Evolutionary conservation across 306 rosid species (phyloP).

Genomic region (Sphenostylis stenocarpa): DNA sequence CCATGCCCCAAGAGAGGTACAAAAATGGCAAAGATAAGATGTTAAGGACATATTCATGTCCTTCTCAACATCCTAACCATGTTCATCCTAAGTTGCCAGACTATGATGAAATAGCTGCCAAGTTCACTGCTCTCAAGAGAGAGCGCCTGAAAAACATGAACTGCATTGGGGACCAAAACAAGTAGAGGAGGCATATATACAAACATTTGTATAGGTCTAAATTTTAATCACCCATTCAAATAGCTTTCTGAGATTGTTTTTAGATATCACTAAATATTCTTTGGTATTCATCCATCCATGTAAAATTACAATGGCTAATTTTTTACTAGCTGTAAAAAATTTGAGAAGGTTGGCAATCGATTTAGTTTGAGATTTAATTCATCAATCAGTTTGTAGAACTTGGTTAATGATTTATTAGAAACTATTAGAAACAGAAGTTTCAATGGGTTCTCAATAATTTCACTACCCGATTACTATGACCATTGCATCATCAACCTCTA

Average conservation of each 20-base stretch:
- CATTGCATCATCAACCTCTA: too few relatives aligned
- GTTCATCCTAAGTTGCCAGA: slow-evolving; percentile 92
- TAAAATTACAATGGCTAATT: not conserved
- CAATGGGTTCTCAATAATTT: not conserved
- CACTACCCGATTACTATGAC: too few relatives aligned
- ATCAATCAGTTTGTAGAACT: not conserved
- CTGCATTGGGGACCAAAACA: not conserved
- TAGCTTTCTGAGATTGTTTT: slow-evolving; percentile 6
- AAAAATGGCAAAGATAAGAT: slow-evolving; percentile 39
- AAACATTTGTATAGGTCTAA: not conserved
- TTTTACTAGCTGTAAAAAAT: not conserved
- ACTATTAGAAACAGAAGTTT: not conserved
- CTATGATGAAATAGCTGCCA: slow-evolving; percentile 66
- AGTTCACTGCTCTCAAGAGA: slow-evolving; percentile 67
- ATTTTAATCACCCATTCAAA: not conserved
- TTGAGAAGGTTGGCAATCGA: not conserved
- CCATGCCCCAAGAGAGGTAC: slow-evolving; percentile 57
- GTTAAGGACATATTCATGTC: slow-evolving; percentile 60
- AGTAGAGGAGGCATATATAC: not conserved
- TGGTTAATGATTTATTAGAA: not conserved
- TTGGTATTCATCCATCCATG: slow-evolving; percentile 14
- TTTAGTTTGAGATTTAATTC: not conserved
- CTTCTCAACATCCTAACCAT: slow-evolving; percentile 55
- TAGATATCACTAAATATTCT: slow-evolving; percentile 12
- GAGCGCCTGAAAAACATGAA: slow-evolving; percentile 38